Evolutionary conservation across 371 early-diverging fungal genomes (phyloP).

Genomic region (Catenaria anguillulae): DNA sequence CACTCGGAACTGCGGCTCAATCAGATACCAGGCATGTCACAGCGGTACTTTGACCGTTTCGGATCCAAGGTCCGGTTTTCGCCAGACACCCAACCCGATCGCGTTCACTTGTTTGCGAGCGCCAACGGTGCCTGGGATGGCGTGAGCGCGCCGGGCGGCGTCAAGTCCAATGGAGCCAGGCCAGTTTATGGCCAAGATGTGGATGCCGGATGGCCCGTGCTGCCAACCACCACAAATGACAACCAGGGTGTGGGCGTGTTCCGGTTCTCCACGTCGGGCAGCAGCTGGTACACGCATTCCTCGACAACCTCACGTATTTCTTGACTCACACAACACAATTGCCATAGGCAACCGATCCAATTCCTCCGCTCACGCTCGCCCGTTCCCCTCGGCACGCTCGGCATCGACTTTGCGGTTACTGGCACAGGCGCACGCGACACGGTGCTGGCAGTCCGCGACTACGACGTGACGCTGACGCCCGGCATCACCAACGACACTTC

Average conservation of each 20-base stretch:
- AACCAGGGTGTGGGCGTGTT: neutral
- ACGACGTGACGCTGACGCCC: neutral
- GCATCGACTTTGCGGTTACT: constrained; percentile 7
- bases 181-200: neutral
- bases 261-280: neutral
- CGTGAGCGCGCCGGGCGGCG: neutral
- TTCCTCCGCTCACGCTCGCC: constrained; percentile 1
- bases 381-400: constrained; percentile 7
- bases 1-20: neutral
- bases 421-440: neutral
- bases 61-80: constrained; percentile 4
- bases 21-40: neutral
- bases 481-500: neutral
- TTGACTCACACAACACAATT: neutral
- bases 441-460: constrained; percentile 6
- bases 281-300: neutral
- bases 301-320: neutral
- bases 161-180: neutral
- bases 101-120: neutral
- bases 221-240: neutral
- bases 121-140: constrained; percentile 1
- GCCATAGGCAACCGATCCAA: neutral
- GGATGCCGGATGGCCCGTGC: neutral
- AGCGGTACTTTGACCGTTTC: constrained; percentile 2
- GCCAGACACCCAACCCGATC: neutral